phyloP scores from a whole-genome alignment of 331 rosid species.

The Stylosanthes scabra region DNA sequence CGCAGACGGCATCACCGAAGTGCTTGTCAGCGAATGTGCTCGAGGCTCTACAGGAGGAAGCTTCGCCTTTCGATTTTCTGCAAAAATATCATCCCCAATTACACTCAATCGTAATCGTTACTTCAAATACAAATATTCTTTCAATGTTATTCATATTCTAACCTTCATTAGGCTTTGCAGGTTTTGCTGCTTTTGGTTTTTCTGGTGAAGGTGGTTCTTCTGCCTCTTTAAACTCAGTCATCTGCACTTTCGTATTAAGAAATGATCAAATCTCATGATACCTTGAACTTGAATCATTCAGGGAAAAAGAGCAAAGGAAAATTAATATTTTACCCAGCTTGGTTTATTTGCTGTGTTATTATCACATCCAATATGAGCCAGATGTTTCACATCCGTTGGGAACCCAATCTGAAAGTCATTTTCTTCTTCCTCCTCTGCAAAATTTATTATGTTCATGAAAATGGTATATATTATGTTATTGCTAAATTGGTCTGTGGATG shows the following conservation, averaged over 20 bases:
- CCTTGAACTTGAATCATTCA: background rate
- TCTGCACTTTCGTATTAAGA: conserved; percentile 48
- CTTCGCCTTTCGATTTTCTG: conserved; percentile 54
- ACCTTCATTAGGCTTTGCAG: conserved; percentile 55
- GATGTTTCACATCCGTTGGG: conserved; percentile 98
- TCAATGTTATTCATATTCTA: background rate
- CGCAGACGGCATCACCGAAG: conserved; percentile 36
- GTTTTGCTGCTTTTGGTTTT: conserved; percentile 12
- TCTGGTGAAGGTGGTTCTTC: conserved; percentile 40
- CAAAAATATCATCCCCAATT: background rate
- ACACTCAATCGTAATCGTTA: too few species aligned
- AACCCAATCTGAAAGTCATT: conserved; percentile 83
- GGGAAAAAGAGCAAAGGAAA: background rate
- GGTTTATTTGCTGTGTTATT: conserved; percentile 67
- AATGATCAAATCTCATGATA: background rate
- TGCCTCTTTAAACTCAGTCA: conserved; percentile 63
- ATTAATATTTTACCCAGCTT: conserved; percentile 64
- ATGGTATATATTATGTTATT: too few species aligned
- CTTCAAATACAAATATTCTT: background rate
- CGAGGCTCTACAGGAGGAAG: conserved; percentile 40
- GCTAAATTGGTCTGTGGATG: background rate
- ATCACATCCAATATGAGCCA: conserved; percentile 91
- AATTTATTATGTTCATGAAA: too few species aligned
- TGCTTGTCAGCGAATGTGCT: background rate
- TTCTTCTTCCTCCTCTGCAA: conserved; percentile 57